Conservation (phyloP, 164 flowering plant species). For the Brasenia schreberi region DNA sequence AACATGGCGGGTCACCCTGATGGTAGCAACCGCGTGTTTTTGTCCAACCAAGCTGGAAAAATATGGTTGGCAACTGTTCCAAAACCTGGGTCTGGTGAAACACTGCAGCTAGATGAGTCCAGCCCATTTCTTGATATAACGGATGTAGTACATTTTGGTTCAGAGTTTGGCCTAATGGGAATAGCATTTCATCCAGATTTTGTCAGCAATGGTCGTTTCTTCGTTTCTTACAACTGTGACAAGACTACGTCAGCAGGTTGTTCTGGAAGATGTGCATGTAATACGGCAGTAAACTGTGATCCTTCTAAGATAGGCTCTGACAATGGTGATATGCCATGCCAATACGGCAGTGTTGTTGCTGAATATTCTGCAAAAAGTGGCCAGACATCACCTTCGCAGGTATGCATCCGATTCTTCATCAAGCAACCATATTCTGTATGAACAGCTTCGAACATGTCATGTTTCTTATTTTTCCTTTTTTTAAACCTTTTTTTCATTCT, state of each 20-base stretch:
- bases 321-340: conserved; percentile 71
- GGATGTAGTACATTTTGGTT: conserved; percentile 62
- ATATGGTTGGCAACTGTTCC: conserved; percentile 81
- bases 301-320: conserved; percentile 54
- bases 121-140: conserved; percentile 71
- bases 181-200: conserved; percentile 85
- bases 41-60: conserved; percentile 60
- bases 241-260: conserved; percentile 57
- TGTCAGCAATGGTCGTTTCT: conserved; percentile 63
- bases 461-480: too few species aligned
- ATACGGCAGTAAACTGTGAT: conserved; percentile 79
- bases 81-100: conserved; percentile 44
- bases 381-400: conserved; percentile 11
- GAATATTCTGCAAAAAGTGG: conserved; percentile 65
- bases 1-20: conserved; percentile 75
- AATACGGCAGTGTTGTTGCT: conserved; percentile 57
- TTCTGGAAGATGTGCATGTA: conserved; percentile 79
- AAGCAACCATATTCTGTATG: not conserved
- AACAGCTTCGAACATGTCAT: not conserved
- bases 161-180: conserved; percentile 72
- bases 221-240: conserved; percentile 82
- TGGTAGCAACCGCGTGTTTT: conserved; percentile 72
- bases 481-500: not conserved
- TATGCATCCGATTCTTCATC: conserved; percentile 13
- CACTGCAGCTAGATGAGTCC: conserved; percentile 43